These are phyloP conservation scores for Fusarium piperis DNA, from an alignment of 2,329 filamentous ascomycete genomes.

Conservation along the genomic window DNA sequence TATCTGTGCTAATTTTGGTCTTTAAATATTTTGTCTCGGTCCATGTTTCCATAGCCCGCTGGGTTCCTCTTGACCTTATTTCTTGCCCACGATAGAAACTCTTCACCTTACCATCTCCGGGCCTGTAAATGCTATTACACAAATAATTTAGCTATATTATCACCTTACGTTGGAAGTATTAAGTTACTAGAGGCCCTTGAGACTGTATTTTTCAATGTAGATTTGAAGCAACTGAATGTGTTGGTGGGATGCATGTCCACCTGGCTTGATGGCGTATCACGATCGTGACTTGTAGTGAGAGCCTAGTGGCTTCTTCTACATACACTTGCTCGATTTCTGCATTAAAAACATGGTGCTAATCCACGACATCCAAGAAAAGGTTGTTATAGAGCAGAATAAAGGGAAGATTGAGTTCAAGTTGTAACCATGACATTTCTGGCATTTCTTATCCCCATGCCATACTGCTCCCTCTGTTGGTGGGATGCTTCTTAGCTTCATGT, in stretches of 20 bases:
- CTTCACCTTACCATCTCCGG: background rate
- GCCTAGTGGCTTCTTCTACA: background rate
- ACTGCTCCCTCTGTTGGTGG: background rate
- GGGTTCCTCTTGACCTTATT: background rate
- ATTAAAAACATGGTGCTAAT: background rate
- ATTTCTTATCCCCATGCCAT: background rate
- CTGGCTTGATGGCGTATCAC: background rate
- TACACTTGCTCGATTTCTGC: background rate
- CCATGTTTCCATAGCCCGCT: background rate
- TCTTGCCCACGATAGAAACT: background rate
- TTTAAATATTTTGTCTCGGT: background rate
- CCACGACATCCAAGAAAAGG: background rate
- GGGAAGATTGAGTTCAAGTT: background rate
- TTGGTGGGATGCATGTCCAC: background rate
- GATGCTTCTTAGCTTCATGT: background rate
- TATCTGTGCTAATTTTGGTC: no score
- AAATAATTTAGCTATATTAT: background rate
- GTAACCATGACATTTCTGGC: background rate
- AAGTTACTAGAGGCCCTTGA: no score
- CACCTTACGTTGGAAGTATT: no score
- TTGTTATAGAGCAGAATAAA: background rate
- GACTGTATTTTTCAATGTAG: background rate
- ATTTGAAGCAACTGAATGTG: background rate
- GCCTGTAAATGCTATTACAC: background rate
- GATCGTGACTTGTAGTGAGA: background rate